Base-by-base conservation (phyloP, 495 filamentous ascomycete species). In the Penicillium longicatenatum region DNA sequence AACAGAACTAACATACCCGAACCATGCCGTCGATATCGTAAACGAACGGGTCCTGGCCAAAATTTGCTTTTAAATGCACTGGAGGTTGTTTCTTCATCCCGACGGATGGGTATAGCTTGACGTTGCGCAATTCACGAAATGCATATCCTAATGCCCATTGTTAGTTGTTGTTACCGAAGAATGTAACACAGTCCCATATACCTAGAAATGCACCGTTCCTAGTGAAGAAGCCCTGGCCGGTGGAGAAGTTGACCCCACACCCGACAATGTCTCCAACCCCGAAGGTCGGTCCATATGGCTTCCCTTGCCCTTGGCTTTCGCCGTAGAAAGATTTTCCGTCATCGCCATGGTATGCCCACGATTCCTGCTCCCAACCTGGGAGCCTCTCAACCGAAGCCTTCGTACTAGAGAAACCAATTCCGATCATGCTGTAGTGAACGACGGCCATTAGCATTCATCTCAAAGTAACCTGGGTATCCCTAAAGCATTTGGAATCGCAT, bases 291-390 rank as follows among this genome's bases (percentile, higher is more conserved):
- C 90, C 91, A 68, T 92, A 97, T 7, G 79, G 67, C 64, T 91
- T 91, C 8, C 93, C 91, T 37, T 84, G 83, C 19, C 83, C 86
- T 48, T 87, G 82, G 41, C 63, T 73, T 54, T 80, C 77, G 20
- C 87, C 85, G 45, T 87, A 84, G 65, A 95, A 99, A 43, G 85
- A 85, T 61, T 93, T 86, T 29, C 94, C 94, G 70, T 99, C 94
- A 69, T 99, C 95, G 22, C 94, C 93, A 66, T 99, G 94, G 67
- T 96, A 99, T 35, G 90, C 94, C 91, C 91, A 99, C 2, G 92
- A 97, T 42, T 97, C 92, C 20, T 86, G 85, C 66, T 99, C 94
- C 94, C 93, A 98, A 21, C 94, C 94, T 0, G 93, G 92, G 29
- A 96, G 82, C 61, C 92, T 80, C 59, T 87, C 85, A n/a, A 97